phyloP scores from a whole-genome alignment of 331 rosid genomes.

The Arachis monticola region DNA sequence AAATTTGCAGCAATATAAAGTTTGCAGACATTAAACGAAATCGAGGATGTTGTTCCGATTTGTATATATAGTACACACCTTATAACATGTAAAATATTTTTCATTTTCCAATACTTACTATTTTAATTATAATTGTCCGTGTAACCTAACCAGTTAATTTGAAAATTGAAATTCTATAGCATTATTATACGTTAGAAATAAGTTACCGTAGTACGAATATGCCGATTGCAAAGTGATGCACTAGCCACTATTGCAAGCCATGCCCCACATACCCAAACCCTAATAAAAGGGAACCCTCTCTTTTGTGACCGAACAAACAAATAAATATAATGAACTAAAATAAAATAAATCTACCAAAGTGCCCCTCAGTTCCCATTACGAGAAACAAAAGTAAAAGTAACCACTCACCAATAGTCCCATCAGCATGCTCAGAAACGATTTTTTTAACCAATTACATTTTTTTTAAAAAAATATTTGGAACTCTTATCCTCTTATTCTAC shows the following conservation, averaged over 20 bases:
- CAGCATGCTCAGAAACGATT: neutral
- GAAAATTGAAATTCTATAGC: neutral
- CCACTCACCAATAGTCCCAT: neutral
- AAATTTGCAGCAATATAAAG: neutral
- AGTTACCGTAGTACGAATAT: constrained; percentile 1
- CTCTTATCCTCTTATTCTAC: no score
- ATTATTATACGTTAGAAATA: neutral
- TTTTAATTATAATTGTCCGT: neutral
- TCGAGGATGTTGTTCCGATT: neutral
- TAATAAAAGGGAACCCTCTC: constrained; percentile 8
- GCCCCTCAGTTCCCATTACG: constrained; percentile 7
- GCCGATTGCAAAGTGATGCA: constrained; percentile 19
- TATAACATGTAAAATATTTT: no score
- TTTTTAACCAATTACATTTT: no score
- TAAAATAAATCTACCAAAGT: neutral
- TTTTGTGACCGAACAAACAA: neutral
- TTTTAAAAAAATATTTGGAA: no score
- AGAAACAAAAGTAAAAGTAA: constrained; percentile 31
- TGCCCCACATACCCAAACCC: constrained; percentile 10
- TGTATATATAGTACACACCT: no score
- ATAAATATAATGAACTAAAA: constrained; percentile 12
- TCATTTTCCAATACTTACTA: no score
- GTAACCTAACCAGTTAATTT: neutral
- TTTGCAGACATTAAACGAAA: neutral
- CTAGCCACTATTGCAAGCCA: no score